Evolutionary conservation across 2,329 filamentous ascomycete species (phyloP).

Genomic region (Calonectria naviculata): DNA sequence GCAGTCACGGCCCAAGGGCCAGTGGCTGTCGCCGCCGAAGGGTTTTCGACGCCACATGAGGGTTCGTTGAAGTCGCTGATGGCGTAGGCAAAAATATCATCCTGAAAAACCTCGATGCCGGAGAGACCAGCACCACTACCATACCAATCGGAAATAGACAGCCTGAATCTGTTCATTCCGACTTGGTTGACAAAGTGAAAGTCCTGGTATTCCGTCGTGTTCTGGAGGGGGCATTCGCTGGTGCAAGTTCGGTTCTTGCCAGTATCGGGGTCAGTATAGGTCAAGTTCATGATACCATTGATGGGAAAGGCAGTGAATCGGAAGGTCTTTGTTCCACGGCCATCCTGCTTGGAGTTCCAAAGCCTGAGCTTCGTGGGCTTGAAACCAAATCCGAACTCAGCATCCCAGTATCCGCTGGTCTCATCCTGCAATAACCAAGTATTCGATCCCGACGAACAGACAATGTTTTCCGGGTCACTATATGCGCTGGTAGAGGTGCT

Average conservation of each 20-base stretch:
- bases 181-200: conserved; percentile 91
- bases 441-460: conserved; percentile 78
- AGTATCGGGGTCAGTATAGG: conserved; percentile 81
- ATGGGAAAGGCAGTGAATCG: conserved; percentile 87
- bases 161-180: conserved; percentile 86
- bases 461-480: conserved; percentile 80
- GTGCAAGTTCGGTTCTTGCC: conserved; percentile 80
- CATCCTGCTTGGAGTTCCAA: conserved; percentile 87
- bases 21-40: conserved; percentile 74
- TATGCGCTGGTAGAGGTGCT: conserved; percentile 73
- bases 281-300: conserved; percentile 95
- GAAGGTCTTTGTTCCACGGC: conserved; percentile 88
- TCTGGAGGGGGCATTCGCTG: conserved; percentile 84
- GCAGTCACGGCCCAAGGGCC: conserved; percentile 80
- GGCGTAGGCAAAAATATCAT: conserved; percentile 88
- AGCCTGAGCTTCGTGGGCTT: conserved; percentile 87
- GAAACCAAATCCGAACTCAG: conserved; percentile 85
- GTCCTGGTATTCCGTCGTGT: conserved; percentile 81
- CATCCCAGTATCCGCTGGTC: conserved; percentile 84
- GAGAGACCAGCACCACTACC: conserved; percentile 85
- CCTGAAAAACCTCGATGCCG: conserved; percentile 87
- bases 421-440: conserved; percentile 82
- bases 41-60: conserved; percentile 71
- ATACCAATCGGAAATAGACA: conserved; percentile 90
- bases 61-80: conserved; percentile 91